Conservation (phyloP, 805 yeast genomes). For the Lachancea mirantina region DNA sequence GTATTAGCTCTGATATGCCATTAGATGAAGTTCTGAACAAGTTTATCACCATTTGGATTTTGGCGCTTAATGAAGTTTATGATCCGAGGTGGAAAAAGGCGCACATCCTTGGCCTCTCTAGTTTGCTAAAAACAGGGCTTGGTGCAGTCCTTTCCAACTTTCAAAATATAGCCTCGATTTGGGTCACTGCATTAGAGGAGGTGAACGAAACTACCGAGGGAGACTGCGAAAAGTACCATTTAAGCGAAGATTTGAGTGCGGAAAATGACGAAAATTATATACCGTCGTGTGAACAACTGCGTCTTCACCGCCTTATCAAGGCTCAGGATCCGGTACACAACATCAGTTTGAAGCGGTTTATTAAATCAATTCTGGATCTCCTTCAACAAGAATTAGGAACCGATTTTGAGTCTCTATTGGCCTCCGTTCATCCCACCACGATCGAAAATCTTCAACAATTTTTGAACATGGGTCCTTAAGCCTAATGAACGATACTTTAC, state of each 20-base stretch:
- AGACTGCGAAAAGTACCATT: slow-evolving; percentile 48
- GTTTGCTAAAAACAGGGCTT: slow-evolving; percentile 38
- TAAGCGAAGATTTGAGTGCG: slow-evolving; percentile 25
- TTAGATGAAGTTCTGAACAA: slow-evolving; percentile 23
- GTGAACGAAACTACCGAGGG: slow-evolving; percentile 54
- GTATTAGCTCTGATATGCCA: slow-evolving; percentile 22
- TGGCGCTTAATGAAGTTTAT: slow-evolving; percentile 50
- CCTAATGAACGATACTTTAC: too few species aligned
- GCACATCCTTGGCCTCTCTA: slow-evolving; percentile 53
- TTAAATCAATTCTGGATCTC: slow-evolving; percentile 30
- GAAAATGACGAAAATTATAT: slow-evolving; percentile 24
- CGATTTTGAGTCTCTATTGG: slow-evolving; percentile 19
- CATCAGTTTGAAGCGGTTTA: slow-evolving; percentile 40
- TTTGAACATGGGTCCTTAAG: slow-evolving; percentile 12
- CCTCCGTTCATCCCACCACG: slow-evolving; percentile 16
- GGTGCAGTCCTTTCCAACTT: slow-evolving; percentile 26
- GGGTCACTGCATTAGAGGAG: slow-evolving; percentile 63
- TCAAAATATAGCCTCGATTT: slow-evolving; percentile 33
- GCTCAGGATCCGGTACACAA: slow-evolving; percentile 47
- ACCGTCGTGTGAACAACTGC: slow-evolving; percentile 36
- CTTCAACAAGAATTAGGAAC: slow-evolving; percentile 23
- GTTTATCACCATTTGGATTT: slow-evolving; percentile 34
- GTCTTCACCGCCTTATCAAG: slow-evolving; percentile 35
- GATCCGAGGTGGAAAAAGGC: slow-evolving; percentile 72
- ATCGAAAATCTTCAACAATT: slow-evolving; percentile 26